Evolutionary conservation across 202 grass and related monocot genomes (phyloP).

Genomic region (Carex arenaria): DNA sequence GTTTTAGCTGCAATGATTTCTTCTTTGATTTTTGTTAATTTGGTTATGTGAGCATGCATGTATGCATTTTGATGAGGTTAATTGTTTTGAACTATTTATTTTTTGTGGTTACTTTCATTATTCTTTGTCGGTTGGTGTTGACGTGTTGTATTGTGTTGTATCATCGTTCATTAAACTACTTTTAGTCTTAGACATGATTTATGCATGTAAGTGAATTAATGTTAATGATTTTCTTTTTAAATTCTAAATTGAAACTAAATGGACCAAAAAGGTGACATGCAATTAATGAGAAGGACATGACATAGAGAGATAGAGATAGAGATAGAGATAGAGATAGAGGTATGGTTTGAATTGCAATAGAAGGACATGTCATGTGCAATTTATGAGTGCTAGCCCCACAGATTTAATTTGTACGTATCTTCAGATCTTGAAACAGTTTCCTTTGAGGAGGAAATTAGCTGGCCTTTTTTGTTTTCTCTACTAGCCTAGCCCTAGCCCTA

Average conservation of each 20-base stretch:
- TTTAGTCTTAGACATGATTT: not conserved
- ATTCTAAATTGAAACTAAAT: not conserved
- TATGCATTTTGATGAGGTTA: slow-evolving; percentile 10
- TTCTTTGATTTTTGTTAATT: slow-evolving; percentile 24
- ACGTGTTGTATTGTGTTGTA: not conserved
- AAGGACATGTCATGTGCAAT: slow-evolving; percentile 16
- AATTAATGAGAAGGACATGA: slow-evolving; percentile 2
- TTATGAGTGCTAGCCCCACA: slow-evolving; percentile 2
- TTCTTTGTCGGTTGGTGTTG: slow-evolving; percentile 3
- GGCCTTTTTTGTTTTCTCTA: not conserved
- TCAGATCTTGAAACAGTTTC: slow-evolving; percentile 24
- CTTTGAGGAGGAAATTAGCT: slow-evolving; percentile 22
- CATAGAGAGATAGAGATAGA: too few species aligned
- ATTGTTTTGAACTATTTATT: not conserved
- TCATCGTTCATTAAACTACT: not conserved
- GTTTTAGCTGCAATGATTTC: slow-evolving; percentile 21
- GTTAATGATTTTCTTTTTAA: not conserved
- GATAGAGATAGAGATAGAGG: too few species aligned
- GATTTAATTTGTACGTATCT: not conserved
- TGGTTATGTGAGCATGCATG: slow-evolving; percentile 25
- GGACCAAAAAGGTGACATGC: not conserved
- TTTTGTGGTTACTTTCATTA: slow-evolving; percentile 3
- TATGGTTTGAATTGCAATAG: not conserved
- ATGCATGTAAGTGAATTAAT: slow-evolving; percentile 6
- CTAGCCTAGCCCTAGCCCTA: not conserved